Evolutionary conservation across 2,329 filamentous ascomycete species (phyloP).

Genomic region (Neonectria ditissima): DNA sequence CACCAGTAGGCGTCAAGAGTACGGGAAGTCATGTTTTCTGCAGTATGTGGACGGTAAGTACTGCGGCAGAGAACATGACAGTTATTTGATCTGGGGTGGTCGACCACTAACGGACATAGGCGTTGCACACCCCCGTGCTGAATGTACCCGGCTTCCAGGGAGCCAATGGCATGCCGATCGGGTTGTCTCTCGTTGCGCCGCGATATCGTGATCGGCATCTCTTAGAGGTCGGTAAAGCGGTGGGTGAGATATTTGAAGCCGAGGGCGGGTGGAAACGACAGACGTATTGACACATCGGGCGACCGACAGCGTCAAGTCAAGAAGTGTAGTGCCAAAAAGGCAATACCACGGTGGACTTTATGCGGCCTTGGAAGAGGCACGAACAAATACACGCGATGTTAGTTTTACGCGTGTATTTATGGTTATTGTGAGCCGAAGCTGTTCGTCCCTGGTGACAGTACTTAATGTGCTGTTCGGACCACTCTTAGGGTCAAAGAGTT

Average conservation of each 20-base stretch:
- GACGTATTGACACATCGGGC: constrained; percentile 11
- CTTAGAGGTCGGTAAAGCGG: constrained; percentile 54
- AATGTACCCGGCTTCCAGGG: constrained; percentile 74
- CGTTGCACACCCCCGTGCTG: constrained; percentile 71
- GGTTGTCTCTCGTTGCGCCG: constrained; percentile 64
- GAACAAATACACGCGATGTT: too few relatives aligned
- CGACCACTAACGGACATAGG: constrained; percentile 41
- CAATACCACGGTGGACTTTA: neutral
- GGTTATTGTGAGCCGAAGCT: too few relatives aligned
- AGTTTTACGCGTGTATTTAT: too few relatives aligned
- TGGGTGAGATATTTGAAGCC: constrained; percentile 50
- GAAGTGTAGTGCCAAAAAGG: neutral
- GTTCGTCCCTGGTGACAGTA: too few relatives aligned
- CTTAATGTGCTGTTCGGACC: too few relatives aligned
- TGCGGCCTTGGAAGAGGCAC: neutral
- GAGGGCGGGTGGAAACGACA: constrained; percentile 46
- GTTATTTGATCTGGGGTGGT: neutral
- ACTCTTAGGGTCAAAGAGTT: too few relatives aligned
- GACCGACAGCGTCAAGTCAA: neutral
- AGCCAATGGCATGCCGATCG: constrained; percentile 65
- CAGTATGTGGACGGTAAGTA: constrained; percentile 64
- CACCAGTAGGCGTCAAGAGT: constrained; percentile 63
- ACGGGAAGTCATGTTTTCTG: constrained; percentile 70
- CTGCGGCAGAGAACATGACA: neutral
- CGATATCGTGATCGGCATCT: constrained; percentile 61